These are phyloP conservation scores for Fusarium illudens DNA, from an alignment of 2,329 filamentous ascomycete genomes.

Conservation along the genomic window DNA sequence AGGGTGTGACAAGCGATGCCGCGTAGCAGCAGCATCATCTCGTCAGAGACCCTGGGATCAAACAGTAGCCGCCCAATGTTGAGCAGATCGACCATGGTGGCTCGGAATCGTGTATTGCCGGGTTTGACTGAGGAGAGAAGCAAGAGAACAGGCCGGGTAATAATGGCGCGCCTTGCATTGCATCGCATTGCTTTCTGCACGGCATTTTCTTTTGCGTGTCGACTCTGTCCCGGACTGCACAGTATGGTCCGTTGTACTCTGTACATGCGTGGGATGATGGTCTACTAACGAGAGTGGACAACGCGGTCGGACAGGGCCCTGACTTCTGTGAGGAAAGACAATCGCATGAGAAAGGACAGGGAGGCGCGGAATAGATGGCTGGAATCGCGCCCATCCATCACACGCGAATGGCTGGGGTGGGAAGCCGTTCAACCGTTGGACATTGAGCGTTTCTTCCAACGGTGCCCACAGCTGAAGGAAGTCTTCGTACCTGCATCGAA, in stretches of 20 bases:
- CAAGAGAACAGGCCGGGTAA: constrained; percentile 17
- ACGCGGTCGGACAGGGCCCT: neutral
- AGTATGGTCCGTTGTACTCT: neutral
- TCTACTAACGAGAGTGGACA: neutral
- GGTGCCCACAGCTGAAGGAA: neutral
- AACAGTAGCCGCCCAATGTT: constrained; percentile 16
- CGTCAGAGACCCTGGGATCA: constrained; percentile 14
- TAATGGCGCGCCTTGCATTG: constrained; percentile 19
- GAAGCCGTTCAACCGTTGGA: constrained; percentile 5
- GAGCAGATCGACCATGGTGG: constrained; percentile 5
- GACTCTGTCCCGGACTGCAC: neutral
- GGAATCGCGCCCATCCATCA: neutral
- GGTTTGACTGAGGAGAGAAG: neutral
- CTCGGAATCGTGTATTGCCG: neutral
- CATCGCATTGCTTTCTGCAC: constrained; percentile 5
- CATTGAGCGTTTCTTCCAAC: neutral
- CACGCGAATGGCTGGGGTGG: neutral
- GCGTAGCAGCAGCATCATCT: constrained; percentile 5
- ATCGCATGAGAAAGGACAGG: neutral
- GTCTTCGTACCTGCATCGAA: constrained; percentile 10
- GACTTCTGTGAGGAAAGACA: neutral
- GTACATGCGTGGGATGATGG: constrained; percentile 22
- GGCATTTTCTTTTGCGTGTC: constrained; percentile 12
- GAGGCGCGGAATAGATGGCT: neutral
- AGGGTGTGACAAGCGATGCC: constrained; percentile 9